Evolutionary conservation across 257 asterid genomes (phyloP).

Genomic region (Craterostigma plantagineum): DNA sequence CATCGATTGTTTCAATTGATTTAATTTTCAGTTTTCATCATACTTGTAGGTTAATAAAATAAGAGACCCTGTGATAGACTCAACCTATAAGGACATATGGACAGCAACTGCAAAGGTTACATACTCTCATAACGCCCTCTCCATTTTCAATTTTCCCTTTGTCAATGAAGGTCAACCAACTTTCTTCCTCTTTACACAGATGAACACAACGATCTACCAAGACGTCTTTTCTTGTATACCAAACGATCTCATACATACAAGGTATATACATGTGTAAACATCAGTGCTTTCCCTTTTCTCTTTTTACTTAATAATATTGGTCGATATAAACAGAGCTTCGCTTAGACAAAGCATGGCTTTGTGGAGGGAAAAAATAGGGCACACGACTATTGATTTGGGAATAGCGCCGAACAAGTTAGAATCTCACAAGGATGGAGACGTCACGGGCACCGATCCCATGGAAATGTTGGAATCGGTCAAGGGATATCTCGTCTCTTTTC

Average conservation of each 20-base stretch:
- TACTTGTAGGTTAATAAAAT: slow-evolving; percentile 64
- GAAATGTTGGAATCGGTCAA: slow-evolving; percentile 52
- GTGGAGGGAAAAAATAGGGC: slow-evolving; percentile 68
- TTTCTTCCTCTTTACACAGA: slow-evolving; percentile 25
- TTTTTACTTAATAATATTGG: no score
- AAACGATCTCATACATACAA: slow-evolving; percentile 73
- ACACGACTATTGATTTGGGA: slow-evolving; percentile 74
- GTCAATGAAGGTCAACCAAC: background rate
- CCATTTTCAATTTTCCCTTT: no score
- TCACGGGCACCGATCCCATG: slow-evolving; percentile 57
- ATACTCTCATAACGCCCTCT: no score
- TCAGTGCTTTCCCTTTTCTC: no score
- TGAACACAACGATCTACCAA: slow-evolving; percentile 76
- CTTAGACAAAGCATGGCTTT: slow-evolving; percentile 68
- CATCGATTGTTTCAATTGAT: no score
- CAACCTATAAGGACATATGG: slow-evolving; percentile 88
- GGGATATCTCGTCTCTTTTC: slow-evolving; percentile 95
- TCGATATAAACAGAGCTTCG: slow-evolving; percentile 30
- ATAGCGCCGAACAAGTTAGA: slow-evolving; percentile 63
- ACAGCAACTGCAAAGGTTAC: slow-evolving; percentile 88
- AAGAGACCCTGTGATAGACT: slow-evolving; percentile 64
- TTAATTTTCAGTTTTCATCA: background rate
- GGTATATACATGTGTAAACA: no score
- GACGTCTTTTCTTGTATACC: slow-evolving; percentile 90
- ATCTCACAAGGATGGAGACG: slow-evolving; percentile 47